These are phyloP conservation scores for Rhizopogon rudus DNA, from an alignment of 768 basidiomycete genomes.

Conservation along the genomic window DNA sequence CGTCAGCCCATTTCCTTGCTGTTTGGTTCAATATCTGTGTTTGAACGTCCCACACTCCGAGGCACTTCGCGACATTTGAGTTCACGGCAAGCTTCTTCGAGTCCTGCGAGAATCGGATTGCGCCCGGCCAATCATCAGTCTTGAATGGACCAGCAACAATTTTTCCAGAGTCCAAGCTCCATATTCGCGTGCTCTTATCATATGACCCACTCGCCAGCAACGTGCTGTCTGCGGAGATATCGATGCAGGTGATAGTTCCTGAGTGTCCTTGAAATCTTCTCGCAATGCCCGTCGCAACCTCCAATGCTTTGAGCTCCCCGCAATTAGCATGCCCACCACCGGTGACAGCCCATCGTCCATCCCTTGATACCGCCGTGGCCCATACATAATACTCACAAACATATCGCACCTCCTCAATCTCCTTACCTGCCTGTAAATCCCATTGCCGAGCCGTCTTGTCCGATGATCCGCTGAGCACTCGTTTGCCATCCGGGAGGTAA, in stretches of 20 bases:
- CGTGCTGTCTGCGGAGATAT: neutral
- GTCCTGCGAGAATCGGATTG: neutral
- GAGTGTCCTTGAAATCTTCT: neutral
- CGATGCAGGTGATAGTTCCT: neutral
- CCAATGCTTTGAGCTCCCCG: neutral
- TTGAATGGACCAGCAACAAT: neutral
- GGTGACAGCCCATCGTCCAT: neutral
- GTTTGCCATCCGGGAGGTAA: neutral
- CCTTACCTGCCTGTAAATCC: neutral
- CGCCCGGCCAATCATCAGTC: neutral
- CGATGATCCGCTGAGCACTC: neutral
- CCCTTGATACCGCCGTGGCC: neutral
- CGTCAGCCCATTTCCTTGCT: no score
- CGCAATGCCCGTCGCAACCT: neutral
- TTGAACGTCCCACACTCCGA: neutral
- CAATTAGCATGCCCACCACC: neutral
- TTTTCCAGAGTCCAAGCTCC: neutral
- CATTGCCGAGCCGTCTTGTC: neutral
- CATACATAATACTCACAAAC: neutral
- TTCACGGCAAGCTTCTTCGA: neutral
- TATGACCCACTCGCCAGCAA: neutral
- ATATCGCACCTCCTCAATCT: neutral
- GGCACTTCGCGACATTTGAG: neutral
- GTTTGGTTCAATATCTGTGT: no score
- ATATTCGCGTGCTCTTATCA: neutral